A percentile compares a stretch with the other conserved stretches of the same genome.
Conservation (phyloP, 257 asterid species). For the Ballota nigra region DNA sequence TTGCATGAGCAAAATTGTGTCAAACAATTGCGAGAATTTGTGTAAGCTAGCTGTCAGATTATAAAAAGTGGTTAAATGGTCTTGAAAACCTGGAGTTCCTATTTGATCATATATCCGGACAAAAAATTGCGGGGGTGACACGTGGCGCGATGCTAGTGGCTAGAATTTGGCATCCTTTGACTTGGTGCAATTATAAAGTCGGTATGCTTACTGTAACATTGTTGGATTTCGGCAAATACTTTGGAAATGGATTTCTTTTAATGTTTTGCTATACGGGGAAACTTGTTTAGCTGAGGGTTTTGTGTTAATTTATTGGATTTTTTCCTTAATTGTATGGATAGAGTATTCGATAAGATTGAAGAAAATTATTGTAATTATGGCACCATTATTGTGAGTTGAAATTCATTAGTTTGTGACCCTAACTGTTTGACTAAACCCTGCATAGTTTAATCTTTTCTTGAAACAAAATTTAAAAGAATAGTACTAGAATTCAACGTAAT, state of each 20-base stretch:
- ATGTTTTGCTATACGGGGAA: conserved; percentile 13
- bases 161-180: conserved; percentile 1
- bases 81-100: conserved; percentile 19
- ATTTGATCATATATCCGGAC: conserved; percentile 6
- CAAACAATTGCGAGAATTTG: neutral
- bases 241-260: neutral
- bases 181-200: neutral
- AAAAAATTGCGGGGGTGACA: conserved; percentile 1
- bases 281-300: neutral
- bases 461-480: no score
- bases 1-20: conserved; percentile 4
- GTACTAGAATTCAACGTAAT: neutral
- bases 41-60: conserved; percentile 8
- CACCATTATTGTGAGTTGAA: conserved; percentile 21
- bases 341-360: neutral
- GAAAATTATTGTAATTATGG: neutral
- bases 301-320: neutral
- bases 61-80: conserved; percentile 12
- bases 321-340: neutral
- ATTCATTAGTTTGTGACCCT: neutral
- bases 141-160: conserved; percentile 37
- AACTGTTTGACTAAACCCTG: neutral
- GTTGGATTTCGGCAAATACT: neutral
- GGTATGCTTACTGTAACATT: neutral
- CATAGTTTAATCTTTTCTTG: neutral